phyloP scores from a whole-genome alignment of 768 basidiomycete genomes.

The Mycena floridula region DNA sequence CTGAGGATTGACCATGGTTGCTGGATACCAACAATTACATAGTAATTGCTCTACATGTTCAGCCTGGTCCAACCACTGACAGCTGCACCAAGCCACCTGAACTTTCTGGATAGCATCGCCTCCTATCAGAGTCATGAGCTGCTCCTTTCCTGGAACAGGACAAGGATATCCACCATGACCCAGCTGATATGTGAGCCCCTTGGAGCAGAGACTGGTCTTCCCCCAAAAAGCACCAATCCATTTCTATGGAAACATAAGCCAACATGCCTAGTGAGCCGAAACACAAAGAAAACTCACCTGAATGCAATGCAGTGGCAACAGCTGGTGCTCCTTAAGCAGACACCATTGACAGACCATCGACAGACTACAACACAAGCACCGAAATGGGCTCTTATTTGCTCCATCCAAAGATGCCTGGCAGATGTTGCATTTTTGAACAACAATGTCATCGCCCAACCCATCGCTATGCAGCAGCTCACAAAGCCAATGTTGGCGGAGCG shows the following conservation, averaged over 20 bases:
- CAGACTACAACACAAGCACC: background rate
- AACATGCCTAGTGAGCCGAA: background rate
- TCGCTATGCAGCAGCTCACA: background rate
- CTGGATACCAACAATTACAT: constrained; percentile 6
- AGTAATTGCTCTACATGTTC: constrained; percentile 2
- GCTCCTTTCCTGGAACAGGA: background rate
- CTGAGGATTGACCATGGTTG: constrained; percentile 2
- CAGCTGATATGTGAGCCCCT: constrained; percentile 2
- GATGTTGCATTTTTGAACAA: background rate
- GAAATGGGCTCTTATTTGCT: background rate
- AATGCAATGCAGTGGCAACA: background rate
- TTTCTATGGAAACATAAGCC: background rate
- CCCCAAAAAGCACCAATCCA: constrained; percentile 1
- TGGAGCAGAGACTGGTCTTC: background rate
- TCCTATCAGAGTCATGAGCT: background rate
- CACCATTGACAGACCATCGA: constrained; percentile 1
- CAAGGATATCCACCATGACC: constrained; percentile 2
- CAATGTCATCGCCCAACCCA: background rate
- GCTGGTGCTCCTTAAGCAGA: background rate
- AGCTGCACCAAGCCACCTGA: background rate
- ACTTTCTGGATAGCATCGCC: background rate
- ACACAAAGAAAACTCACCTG: background rate
- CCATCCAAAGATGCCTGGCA: background rate
- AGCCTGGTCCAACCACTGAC: background rate
- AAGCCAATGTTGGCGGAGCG: background rate